Base-by-base conservation (phyloP, 305 asterid species). In the Nicotiana rustica region DNA sequence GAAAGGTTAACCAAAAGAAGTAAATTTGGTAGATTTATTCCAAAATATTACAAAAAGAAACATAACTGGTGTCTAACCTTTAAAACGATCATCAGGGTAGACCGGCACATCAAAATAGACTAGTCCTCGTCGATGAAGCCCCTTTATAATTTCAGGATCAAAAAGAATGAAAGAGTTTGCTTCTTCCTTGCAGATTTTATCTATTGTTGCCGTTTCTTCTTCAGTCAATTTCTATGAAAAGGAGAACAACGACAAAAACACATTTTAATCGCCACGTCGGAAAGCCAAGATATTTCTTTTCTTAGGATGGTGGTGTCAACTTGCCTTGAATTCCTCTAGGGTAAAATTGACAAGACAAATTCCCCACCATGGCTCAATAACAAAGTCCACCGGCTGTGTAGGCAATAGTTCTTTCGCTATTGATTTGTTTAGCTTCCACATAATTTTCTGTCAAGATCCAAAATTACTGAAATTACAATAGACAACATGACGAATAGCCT, bases 381-480 rank as follows among this genome's bases (percentile, higher is more conserved):
- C 83, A 62, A 97, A 91, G 84, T 95, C 99, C 87, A 92, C 98
- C 17, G 99, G 98, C 85, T 95, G 98, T 79, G 87, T 41, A 47
- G 99, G 98, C 91, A 97, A 90, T 85, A 91, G 91, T 89, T 97
- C 99, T 88, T 92, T 95, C 38, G 99, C 99, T 88, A 95, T 95
- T 78, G 98, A 95, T 91, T 97, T 97, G 90, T 97, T 97, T 83
- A 97, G 91, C 92, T 97, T 97, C 99, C 99, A 97, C 99, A 97
- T 97, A 68, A 97, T 97, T 92, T 97, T 97, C 98, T 97, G 97
- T 83, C 90, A 89, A 84, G 85, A 87, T 90, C 93, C 93, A 90
- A 85, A 66, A 85, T 80, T 70, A 85, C 82, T 78, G 84, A 85
- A 55, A 81, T 82, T 78, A 85, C 86, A 84, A 82, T 78, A 87